Evolutionary conservation across 192 early-diverging fungal genomes (phyloP).

Genomic region (Rhizoclosmatium globosum): DNA sequence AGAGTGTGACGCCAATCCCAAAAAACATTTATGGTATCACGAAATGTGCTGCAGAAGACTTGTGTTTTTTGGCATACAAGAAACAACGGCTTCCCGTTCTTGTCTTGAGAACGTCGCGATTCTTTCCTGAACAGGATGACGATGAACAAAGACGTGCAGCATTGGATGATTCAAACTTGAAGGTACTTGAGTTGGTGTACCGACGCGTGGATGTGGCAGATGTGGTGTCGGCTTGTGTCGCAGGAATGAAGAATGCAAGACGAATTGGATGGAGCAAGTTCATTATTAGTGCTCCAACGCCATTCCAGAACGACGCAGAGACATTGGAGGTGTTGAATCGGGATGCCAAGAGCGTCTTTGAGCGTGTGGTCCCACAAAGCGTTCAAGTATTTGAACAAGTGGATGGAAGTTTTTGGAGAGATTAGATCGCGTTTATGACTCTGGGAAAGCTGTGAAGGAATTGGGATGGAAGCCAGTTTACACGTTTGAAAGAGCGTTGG

Average conservation of each 20-base stretch:
- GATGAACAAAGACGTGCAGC: not conserved
- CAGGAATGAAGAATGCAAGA: not conserved
- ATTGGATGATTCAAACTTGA: constrained; percentile 10
- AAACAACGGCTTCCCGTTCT: not conserved
- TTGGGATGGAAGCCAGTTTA: constrained; percentile 15
- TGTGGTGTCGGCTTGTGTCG: constrained; percentile 1
- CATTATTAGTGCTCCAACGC: constrained; percentile 11
- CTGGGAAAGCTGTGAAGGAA: constrained; percentile 2
- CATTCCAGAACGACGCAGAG: constrained; percentile 11
- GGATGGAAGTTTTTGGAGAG: constrained; percentile 9
- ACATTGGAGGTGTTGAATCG: constrained; percentile 4
- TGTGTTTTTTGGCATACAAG: constrained; percentile 5
- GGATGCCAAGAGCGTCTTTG: not conserved
- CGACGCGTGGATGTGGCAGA: constrained; percentile 16
- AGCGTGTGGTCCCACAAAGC: not conserved
- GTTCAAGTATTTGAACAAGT: not conserved
- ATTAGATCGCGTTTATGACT: constrained; percentile 17
- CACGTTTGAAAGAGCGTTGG: not conserved
- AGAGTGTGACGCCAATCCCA: constrained; percentile 1
- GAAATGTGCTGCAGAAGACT: constrained; percentile 13
- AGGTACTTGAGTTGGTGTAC: not conserved
- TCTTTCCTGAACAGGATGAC: constrained; percentile 16
- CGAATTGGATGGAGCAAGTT: not conserved
- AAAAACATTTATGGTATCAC: constrained; percentile 23
- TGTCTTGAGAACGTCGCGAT: constrained; percentile 5